phyloP scores from a whole-genome alignment of 2,329 filamentous ascomycete genomes.

The Colletotrichum noveboracense region DNA sequence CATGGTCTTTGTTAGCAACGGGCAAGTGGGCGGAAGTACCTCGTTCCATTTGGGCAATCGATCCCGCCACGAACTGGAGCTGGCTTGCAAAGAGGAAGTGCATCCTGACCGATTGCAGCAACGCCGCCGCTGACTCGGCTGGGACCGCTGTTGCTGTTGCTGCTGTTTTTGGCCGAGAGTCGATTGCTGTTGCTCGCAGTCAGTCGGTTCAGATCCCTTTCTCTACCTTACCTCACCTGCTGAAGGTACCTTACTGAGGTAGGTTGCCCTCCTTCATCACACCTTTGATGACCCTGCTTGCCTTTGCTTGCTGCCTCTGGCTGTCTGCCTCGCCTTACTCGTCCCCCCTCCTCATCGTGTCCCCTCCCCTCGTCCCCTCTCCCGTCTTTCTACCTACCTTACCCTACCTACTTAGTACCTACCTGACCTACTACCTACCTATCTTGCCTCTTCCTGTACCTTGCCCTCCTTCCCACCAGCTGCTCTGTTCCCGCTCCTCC shows the following conservation, averaged over 20 bases:
- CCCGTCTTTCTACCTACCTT: background rate
- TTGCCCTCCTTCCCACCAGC: background rate
- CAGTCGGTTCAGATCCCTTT: background rate
- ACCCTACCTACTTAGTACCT: background rate
- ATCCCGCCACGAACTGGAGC: background rate
- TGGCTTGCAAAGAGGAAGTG: background rate
- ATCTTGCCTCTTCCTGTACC: background rate
- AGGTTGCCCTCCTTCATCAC: background rate
- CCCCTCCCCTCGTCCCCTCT: background rate
- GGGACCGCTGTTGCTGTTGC: background rate
- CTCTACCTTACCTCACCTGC: background rate
- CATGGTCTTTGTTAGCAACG: background rate
- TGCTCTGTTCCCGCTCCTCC: background rate
- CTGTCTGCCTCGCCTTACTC: background rate
- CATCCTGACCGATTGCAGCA: slow-evolving; percentile 12
- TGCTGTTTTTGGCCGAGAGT: background rate
- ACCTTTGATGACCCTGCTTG: background rate
- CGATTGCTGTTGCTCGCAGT: background rate
- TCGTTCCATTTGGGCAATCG: background rate
- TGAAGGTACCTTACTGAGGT: background rate
- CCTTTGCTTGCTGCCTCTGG: background rate
- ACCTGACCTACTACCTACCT: background rate
- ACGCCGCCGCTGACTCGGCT: slow-evolving; percentile 12
- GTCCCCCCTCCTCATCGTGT: background rate
- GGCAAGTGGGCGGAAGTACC: background rate